These are phyloP conservation scores for Phytophthora fragariae DNA, from an alignment of 352 stramenopile genomes.

Conservation along the genomic window DNA sequence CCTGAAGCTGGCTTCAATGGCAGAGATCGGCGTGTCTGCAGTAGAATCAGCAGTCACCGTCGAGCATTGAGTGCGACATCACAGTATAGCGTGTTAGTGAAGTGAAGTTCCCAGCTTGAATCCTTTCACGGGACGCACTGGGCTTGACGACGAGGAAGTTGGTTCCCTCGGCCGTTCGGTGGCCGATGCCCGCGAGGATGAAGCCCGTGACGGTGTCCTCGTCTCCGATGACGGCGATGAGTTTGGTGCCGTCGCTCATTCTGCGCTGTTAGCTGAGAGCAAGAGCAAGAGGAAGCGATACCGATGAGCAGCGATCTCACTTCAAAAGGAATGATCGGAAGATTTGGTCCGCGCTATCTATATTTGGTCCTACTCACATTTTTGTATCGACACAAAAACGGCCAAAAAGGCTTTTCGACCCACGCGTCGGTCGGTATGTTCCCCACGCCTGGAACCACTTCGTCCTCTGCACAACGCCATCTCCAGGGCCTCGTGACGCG, in stretches of 20 bases:
- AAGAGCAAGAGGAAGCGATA: too few species aligned
- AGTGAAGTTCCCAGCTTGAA: neutral
- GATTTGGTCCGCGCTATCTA: conserved; percentile 3
- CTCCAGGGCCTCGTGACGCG: conserved; percentile 73
- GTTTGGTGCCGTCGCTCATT: conserved; percentile 87
- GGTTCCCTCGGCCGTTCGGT: conserved; percentile 94
- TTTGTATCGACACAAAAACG: conserved; percentile 22
- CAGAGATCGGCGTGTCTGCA: conserved; percentile 87
- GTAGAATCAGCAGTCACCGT: neutral
- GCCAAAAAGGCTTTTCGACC: conserved; percentile 26
- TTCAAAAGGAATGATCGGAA: conserved; percentile 3
- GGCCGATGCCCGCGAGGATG: conserved; percentile 96
- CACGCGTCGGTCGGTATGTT: conserved; percentile 25
- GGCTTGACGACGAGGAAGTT: conserved; percentile 99
- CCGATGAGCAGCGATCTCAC: neutral
- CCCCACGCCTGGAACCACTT: conserved; percentile 31
- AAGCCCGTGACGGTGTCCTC: conserved; percentile 99
- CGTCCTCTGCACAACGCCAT: conserved; percentile 52
- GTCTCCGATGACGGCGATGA: conserved; percentile 90
- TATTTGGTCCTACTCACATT: conserved; percentile 1
- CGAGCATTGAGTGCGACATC: neutral
- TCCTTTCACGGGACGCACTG: conserved; percentile 59
- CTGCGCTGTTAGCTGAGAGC: conserved; percentile 1
- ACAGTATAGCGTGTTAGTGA: neutral
- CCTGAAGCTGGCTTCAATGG: conserved; percentile 95